Base-by-base conservation (phyloP, 2,329 filamentous ascomycete species). In the Beauveria australis region DNA sequence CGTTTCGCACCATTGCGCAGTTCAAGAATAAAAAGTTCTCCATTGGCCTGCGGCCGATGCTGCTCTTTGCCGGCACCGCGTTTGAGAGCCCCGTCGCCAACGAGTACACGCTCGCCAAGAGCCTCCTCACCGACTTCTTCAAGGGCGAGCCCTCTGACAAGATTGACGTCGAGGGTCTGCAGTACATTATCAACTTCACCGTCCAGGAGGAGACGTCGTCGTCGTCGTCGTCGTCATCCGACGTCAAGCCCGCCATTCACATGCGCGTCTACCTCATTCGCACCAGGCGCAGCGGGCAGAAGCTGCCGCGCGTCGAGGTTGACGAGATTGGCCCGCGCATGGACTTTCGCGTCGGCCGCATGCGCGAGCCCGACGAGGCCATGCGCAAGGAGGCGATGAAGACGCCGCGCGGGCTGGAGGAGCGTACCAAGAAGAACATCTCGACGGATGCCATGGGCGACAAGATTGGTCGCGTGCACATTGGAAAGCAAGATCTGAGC, bases 291-390 rank as follows among this genome's bases (percentile, higher is more conserved):
- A 91, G 88, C 66, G 92, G 92, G 8, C 89, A 94, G 74, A 90
- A 88, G 70, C 79, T 97, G 49, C 94, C 94, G 8, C 85, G 92
- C 59, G 89, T 99, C 19, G 93, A 97, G 73, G 82, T 97, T 61
- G 92, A 96, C 74, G 92, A 97, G 78, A 95, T 97, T 78, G 93
- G 94, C 0, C 94, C 94, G 5, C 84, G 93, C 65, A 91, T 97
- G 77, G 92, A 97, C 77, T 92, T 97, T 74, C 85, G 89, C 65
- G 80, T 97, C 59, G 92, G 94, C 26, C 86, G 94, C 67, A 78
- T 88, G 66, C 85, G 85, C 70, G 88, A 94, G 74, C 85, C 93
- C 1, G 91, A 96, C 67, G 81, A 85, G 68, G 83, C 82, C 14
- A 83, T 90, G 76, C 83, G 89, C 81, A 97, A 96, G 83, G 89